These are phyloP conservation scores for Wickerhamiella dianesei DNA, from an alignment of 805 yeast species.

Conservation along the genomic window DNA sequence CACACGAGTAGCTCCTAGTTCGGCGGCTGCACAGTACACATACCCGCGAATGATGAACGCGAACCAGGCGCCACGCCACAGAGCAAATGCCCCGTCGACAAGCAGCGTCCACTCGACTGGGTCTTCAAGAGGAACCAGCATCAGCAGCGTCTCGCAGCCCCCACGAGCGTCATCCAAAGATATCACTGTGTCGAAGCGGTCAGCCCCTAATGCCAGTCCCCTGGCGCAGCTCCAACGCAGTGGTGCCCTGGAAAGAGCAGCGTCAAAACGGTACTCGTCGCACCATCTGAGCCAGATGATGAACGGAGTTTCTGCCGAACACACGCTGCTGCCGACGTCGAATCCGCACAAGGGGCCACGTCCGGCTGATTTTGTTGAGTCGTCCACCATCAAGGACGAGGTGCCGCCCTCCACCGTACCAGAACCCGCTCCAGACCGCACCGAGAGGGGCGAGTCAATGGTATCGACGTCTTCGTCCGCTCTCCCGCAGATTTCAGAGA, in stretches of 20 bases:
- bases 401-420: background rate
- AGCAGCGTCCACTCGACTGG: too few species aligned
- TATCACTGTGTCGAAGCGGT: background rate
- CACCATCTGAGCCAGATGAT: slow-evolving; percentile 69
- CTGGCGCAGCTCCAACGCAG: slow-evolving; percentile 67
- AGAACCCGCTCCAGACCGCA: background rate
- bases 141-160: too few species aligned
- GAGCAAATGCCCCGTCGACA: too few species aligned
- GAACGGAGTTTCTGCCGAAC: slow-evolving; percentile 13
- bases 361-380: slow-evolving; percentile 17
- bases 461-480: background rate
- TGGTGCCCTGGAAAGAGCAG: slow-evolving; percentile 75
- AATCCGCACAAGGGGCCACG: slow-evolving; percentile 12
- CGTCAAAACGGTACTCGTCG: slow-evolving; percentile 86
- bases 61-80: too few species aligned
- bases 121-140: too few species aligned
- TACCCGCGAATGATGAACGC: too few species aligned
- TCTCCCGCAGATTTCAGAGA: background rate
- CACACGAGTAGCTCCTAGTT: too few species aligned
- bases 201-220: slow-evolving; percentile 22
- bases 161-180: background rate
- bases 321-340: slow-evolving; percentile 15
- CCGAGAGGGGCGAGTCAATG: background rate
- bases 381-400: background rate
- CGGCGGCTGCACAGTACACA: too few species aligned